Base-by-base conservation (phyloP, 164 flowering plant genomes). In the Chimonanthus salicifolius region DNA sequence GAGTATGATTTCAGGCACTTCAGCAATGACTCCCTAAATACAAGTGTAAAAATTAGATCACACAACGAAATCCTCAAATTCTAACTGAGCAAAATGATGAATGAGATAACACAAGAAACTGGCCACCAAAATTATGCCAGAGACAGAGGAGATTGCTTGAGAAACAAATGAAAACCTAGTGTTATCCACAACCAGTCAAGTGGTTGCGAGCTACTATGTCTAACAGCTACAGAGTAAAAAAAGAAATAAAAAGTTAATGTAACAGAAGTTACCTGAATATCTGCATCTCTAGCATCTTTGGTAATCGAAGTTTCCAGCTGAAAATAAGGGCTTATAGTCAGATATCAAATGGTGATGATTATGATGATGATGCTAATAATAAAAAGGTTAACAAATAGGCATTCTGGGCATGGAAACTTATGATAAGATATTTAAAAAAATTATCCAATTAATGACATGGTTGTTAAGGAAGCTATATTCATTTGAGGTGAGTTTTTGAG, bases 1-100 rank as follows among this genome's bases (percentile, higher is more conserved):
- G 21, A 91, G 87, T 70, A 96, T 87, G 77, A 94, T 91, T 71
- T 89, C 91, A 78, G 97, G 94, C 83, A 96, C 92, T 81, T 92
- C 97, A 74, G 88, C 79, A 75, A 92, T 81, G 62, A 89, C 82
- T 47, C 84, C 89, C 98, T 96, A 81, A 58, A 79, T 64, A 72
- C 0, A 75, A 44, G 43, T 0, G 74, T 15, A 64, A 4, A 18
- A 8, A 46, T 43, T 62, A 44, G 18, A n/a, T 6, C 11, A 7
- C 33, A 64, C 11, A 54, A 13, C 2, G 60, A 54, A n/a, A 54
- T n/a, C 60, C 60, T 54, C 11, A 54, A n/a, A 54, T 10, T n/a
- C 16, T 54, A 9, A 54, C 60, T 11, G 16, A 33, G 33, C 33
- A 33, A 33, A 33, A 33, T 33, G 33, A 33, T 33, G 33, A 33